Evolutionary conservation across 169 alveolate genomes (phyloP), one percentile per base, ranked within the genome.

Genomic region (Plasmodium vivax): DNA sequence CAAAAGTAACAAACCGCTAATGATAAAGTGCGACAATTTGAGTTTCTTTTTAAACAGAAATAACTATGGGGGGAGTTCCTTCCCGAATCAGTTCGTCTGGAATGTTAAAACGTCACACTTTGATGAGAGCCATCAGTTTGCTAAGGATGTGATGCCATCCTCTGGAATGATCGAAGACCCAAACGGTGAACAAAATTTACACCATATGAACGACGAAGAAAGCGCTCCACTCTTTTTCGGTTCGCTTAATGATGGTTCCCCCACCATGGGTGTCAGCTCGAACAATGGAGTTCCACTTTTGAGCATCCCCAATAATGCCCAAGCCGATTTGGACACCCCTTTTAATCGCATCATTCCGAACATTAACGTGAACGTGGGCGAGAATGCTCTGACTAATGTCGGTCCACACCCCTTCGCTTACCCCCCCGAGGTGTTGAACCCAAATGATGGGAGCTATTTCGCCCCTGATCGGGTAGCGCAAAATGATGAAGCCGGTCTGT

Each of bases 21-120:
- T 68, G 92, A 84, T 84, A 19, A 84, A 71, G 30, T 84, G 92
- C 10, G 75, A 68, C 38, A 43, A 84, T 32, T 43, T 84, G 32
- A 84, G 34, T 84, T 71, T 84, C 32, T 41, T 84, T 68, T 43
- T 84, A 68, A 34, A 43, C 43, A 84, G 51, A 71, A 68, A 84
- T 71, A 84, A 71, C 27, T 43, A n/a, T 38, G 83, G 51, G 47
- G 51, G 54, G 4, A 43, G 43, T 5, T 2, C n/a, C 77, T 68
- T 9, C 43, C 32, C 43, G 12, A 30, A 68, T 9, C n/a, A 68
- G 32, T 27, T 68, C 32, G 19, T 10, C 38, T 8, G 38, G 9
- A 51, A 51, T 68, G 77, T 2, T 68, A 68, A 68, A 9, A 68
- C 77, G 3, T 9, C 38, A 27, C 43, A 19, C 16, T 8, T 62